Conservation (phyloP, 2,329 filamentous ascomycete genomes). For the Arachnomyces sp. region DNA sequence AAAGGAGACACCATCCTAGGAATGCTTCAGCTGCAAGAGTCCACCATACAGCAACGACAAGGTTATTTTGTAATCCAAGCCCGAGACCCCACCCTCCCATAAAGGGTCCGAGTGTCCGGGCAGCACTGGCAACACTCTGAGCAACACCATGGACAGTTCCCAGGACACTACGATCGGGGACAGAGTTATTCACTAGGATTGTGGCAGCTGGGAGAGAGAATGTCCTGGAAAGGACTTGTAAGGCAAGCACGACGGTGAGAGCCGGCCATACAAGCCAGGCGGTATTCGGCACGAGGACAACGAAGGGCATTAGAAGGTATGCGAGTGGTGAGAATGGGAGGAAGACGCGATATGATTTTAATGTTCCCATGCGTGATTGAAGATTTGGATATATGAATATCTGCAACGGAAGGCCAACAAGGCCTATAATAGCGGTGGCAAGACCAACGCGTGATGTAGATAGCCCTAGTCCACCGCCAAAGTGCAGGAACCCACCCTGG, state of each 20-base stretch:
- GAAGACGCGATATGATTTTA: slow-evolving; percentile 61
- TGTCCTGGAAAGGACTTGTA: slow-evolving; percentile 67
- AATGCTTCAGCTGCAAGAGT: slow-evolving; percentile 47
- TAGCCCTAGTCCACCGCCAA: slow-evolving; percentile 68
- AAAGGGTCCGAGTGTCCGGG: slow-evolving; percentile 50
- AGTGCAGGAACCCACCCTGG: slow-evolving; percentile 43
- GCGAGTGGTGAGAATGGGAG: slow-evolving; percentile 63
- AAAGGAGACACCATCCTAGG: slow-evolving; percentile 51
- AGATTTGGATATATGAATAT: slow-evolving; percentile 63
- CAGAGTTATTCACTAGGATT: slow-evolving; percentile 55
- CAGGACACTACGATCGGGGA: slow-evolving; percentile 49
- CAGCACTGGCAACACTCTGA: slow-evolving; percentile 48
- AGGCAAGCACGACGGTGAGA: slow-evolving; percentile 54
- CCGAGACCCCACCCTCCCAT: slow-evolving; percentile 49
- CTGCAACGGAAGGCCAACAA: slow-evolving; percentile 67
- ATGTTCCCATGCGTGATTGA: slow-evolving; percentile 59
- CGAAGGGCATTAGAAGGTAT: slow-evolving; percentile 63
- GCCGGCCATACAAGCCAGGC: slow-evolving; percentile 55
- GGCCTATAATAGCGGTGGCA: slow-evolving; percentile 67
- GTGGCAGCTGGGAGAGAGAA: slow-evolving; percentile 56
- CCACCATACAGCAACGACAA: slow-evolving; percentile 54
- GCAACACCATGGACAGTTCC: slow-evolving; percentile 54
- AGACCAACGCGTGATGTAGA: slow-evolving; percentile 64
- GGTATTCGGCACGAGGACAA: slow-evolving; percentile 58
- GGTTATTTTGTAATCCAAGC: slow-evolving; percentile 45